Evolutionary conservation across 2,329 filamentous ascomycete genomes (phyloP).

Genomic region (Boeremia exigua): DNA sequence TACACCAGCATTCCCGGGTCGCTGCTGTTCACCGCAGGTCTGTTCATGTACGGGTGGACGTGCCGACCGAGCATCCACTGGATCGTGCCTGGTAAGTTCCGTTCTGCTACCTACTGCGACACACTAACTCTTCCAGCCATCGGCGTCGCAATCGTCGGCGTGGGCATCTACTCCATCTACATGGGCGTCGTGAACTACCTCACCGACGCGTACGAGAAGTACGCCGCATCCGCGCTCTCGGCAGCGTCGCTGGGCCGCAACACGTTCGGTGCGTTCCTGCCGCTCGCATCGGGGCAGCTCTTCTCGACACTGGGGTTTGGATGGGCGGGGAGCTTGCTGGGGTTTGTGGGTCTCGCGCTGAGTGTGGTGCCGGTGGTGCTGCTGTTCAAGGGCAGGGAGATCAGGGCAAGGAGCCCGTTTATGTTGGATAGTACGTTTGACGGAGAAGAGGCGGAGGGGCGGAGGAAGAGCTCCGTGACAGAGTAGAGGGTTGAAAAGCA

Average conservation of each 20-base stretch:
- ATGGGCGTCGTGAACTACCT: slow-evolving; percentile 58
- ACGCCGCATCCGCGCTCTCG: slow-evolving; percentile 55
- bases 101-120: too few relatives aligned
- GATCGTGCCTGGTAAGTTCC: too few relatives aligned
- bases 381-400: slow-evolving; percentile 50
- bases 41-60: slow-evolving; percentile 41
- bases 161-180: slow-evolving; percentile 48
- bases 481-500: background rate
- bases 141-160: slow-evolving; percentile 32
- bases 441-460: slow-evolving; percentile 15
- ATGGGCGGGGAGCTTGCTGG: slow-evolving; percentile 53
- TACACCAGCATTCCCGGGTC: slow-evolving; percentile 53
- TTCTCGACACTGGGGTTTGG: slow-evolving; percentile 51
- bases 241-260: slow-evolving; percentile 56
- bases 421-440: slow-evolving; percentile 42
- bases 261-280: slow-evolving; percentile 54
- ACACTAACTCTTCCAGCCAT: too few relatives aligned
- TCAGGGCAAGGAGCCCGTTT: slow-evolving; percentile 46
- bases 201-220: slow-evolving; percentile 56
- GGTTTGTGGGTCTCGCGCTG: slow-evolving; percentile 51
- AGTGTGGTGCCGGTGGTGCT: slow-evolving; percentile 51
- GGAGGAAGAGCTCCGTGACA: slow-evolving; percentile 7
- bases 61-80: slow-evolving; percentile 44
- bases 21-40: slow-evolving; percentile 41
- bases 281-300: slow-evolving; percentile 51